phyloP scores from a whole-genome alignment of 2,329 filamentous ascomycete species.

The Blumeriella jaapii region DNA sequence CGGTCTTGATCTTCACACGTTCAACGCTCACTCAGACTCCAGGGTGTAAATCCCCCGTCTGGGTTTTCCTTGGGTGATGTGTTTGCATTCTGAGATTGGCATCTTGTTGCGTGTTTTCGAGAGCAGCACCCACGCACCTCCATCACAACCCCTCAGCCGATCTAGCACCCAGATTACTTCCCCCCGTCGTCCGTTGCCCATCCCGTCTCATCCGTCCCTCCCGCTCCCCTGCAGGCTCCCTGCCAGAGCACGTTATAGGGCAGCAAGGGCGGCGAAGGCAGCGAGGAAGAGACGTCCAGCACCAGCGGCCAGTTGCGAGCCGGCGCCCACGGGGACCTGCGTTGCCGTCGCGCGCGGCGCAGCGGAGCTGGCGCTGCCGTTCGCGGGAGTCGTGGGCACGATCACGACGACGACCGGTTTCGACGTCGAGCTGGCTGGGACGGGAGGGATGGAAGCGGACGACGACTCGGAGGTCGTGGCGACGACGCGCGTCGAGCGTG shows the following conservation, averaged over 20 bases:
- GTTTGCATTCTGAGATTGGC: no score
- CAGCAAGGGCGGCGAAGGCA: constrained; percentile 5
- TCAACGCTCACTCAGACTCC: no score
- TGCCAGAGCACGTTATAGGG: constrained; percentile 3
- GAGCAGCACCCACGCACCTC: no score
- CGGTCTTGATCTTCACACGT: no score
- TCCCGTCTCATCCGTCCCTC: no score
- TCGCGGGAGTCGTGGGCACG: neutral
- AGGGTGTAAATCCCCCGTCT: no score
- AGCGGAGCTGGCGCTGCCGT: constrained; percentile 1
- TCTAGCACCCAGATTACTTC: no score
- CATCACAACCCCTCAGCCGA: no score
- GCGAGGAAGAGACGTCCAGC: constrained; percentile 4
- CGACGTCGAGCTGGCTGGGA: neutral
- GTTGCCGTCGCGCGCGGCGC: neutral
- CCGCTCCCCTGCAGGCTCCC: constrained; percentile 1
- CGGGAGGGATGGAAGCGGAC: neutral
- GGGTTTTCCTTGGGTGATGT: no score
- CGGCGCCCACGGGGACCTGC: constrained; percentile 1
- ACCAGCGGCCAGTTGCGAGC: neutral
- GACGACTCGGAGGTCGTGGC: neutral
- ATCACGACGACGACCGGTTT: neutral
- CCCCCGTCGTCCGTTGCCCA: no score
- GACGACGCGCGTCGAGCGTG: neutral
- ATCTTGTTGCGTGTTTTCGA: no score